phyloP scores from a whole-genome alignment of 176 grass and related monocot genomes.

The Guadua angustifolia region DNA sequence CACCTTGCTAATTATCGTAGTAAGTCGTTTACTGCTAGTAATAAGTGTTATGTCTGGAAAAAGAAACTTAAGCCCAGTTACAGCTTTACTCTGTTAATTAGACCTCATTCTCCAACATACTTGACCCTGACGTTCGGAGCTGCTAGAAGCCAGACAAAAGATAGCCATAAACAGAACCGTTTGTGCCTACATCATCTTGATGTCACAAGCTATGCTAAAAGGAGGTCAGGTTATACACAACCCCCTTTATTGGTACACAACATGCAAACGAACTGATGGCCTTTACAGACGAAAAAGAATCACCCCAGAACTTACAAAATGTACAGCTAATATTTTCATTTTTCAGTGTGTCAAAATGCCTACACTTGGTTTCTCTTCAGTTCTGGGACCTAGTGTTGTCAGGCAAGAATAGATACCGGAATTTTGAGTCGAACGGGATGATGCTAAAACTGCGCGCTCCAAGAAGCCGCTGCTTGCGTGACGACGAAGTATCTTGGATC shows the following conservation, averaged over 20 bases:
- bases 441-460: slow-evolving; percentile 65
- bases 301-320: slow-evolving; percentile 44
- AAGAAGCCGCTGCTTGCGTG: slow-evolving; percentile 69
- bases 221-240: neutral
- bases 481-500: slow-evolving; percentile 61
- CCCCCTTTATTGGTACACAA: neutral
- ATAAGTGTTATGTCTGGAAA: neutral
- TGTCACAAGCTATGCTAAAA: neutral
- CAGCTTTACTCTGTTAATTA: no score
- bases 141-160: neutral
- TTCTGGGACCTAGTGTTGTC: slow-evolving; percentile 26
- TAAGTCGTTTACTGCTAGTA: no score
- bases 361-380: slow-evolving; percentile 12
- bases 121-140: neutral
- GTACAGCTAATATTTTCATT: neutral
- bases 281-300: slow-evolving; percentile 43
- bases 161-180: neutral
- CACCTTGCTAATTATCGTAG: no score
- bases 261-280: neutral
- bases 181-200: neutral
- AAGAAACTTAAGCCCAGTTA: neutral
- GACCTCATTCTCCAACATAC: neutral
- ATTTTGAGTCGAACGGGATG: slow-evolving; percentile 74
- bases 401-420: slow-evolving; percentile 79
- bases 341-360: slow-evolving; percentile 19